Conservation (phyloP, 164 flowering plant species). For the Berberis thunbergii region DNA sequence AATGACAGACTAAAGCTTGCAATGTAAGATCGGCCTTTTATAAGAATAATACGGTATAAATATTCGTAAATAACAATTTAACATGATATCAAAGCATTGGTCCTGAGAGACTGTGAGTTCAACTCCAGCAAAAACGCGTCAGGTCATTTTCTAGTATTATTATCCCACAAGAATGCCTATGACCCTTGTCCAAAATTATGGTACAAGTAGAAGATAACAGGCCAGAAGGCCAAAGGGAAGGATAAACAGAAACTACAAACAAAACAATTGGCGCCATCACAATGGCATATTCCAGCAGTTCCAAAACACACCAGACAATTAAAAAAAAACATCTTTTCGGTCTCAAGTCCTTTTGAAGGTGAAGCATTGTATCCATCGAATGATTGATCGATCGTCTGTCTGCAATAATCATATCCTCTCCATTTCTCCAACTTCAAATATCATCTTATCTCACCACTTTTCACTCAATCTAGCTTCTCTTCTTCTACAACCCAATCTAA, state of each 20-base stretch:
- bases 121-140: too few species aligned
- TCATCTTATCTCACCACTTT: not conserved
- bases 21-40: too few species aligned
- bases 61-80: too few species aligned
- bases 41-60: too few species aligned
- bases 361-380: conserved; percentile 14
- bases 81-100: too few species aligned
- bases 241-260: not conserved
- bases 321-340: not conserved
- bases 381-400: conserved; percentile 10
- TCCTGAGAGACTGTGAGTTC: too few species aligned
- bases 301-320: too few species aligned
- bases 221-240: not conserved
- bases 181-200: too few species aligned
- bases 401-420: not conserved
- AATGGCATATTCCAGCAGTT: not conserved
- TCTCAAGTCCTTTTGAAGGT: not conserved
- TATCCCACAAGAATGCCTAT: too few species aligned
- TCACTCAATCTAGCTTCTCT: not conserved
- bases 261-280: not conserved
- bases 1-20: too few species aligned
- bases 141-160: too few species aligned
- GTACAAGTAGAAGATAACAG: too few species aligned
- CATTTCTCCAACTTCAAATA: conserved; percentile 3
- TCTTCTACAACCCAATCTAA: not conserved